Conservation (phyloP, 2,329 filamentous ascomycete species). For the Aspergillus sp. region DNA sequence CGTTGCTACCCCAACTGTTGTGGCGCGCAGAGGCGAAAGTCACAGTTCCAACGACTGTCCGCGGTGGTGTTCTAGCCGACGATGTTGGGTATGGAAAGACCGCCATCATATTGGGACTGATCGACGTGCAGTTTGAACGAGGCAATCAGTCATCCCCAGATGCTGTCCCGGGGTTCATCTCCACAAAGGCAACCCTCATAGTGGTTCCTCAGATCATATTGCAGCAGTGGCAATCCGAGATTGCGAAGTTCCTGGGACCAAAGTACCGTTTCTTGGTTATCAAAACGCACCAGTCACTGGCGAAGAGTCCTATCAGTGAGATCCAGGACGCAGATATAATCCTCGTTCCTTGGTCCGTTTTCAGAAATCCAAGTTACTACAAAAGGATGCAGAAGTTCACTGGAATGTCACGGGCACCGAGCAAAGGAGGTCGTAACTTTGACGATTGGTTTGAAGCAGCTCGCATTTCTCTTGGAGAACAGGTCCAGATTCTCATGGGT, state of each 20-base stretch:
- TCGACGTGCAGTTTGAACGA: conserved; percentile 46
- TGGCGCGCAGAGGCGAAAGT: conserved; percentile 58
- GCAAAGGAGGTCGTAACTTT: conserved; percentile 48
- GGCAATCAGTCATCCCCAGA: conserved; percentile 13
- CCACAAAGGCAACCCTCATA: conserved; percentile 59
- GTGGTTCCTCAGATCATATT: conserved; percentile 57
- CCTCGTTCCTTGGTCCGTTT: conserved; percentile 53
- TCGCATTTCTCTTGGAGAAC: conserved; percentile 39
- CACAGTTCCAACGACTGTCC: conserved; percentile 36
- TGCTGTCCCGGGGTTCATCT: conserved; percentile 29
- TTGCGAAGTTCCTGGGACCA: conserved; percentile 49
- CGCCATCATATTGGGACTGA: conserved; percentile 56
- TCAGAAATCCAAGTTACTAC: conserved; percentile 51
- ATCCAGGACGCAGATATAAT: conserved; percentile 55
- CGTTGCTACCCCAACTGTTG: conserved; percentile 47
- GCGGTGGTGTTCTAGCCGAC: conserved; percentile 63
- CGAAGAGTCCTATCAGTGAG: conserved; percentile 41
- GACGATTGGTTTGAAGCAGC: conserved; percentile 55
- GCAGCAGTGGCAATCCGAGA: conserved; percentile 59
- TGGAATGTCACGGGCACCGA: conserved; percentile 44
- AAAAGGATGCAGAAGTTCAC: conserved; percentile 50
- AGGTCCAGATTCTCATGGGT: conserved; percentile 37
- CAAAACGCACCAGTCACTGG: conserved; percentile 45
- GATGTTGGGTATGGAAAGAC: conserved; percentile 69
- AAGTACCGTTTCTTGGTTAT: conserved; percentile 44